Conservation (phyloP, 257 asterid genomes). For the Solanum bulbocastanum region DNA sequence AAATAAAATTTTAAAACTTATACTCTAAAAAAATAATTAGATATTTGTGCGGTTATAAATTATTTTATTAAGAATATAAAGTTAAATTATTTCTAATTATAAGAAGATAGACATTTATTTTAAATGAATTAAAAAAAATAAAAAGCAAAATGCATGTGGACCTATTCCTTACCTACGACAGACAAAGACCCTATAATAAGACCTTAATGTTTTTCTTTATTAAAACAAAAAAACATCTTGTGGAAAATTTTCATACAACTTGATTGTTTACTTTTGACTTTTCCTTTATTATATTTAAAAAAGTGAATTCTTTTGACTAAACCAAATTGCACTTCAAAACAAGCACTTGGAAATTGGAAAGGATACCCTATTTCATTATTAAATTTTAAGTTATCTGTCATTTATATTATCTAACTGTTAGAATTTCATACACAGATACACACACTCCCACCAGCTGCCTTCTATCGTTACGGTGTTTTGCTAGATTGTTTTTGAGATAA, state of each 20-base stretch:
- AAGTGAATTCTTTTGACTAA: not conserved
- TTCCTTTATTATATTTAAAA: not conserved
- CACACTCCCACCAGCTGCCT: not conserved
- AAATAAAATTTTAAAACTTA: rapidly evolving
- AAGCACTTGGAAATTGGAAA: not conserved
- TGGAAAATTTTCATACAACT: not conserved
- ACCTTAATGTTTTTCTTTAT: not conserved
- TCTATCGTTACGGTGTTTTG: no score
- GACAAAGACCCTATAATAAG: not conserved
- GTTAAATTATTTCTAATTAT: no score
- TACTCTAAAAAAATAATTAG: no score
- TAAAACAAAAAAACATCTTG: not conserved
- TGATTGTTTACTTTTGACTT: not conserved
- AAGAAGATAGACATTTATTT: no score
- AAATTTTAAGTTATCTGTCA: not conserved
- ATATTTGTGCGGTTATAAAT: no score
- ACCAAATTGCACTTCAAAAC: not conserved
- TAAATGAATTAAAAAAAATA: no score
- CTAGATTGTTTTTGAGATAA: not conserved
- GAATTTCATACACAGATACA: not conserved
- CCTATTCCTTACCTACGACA: not conserved
- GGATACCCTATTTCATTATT: not conserved
- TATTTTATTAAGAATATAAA: no score
- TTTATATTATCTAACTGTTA: not conserved
- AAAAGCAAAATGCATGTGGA: not conserved